Base-by-base conservation (phyloP, 768 basidiomycete species). In the Rhizopogon roseolus region DNA sequence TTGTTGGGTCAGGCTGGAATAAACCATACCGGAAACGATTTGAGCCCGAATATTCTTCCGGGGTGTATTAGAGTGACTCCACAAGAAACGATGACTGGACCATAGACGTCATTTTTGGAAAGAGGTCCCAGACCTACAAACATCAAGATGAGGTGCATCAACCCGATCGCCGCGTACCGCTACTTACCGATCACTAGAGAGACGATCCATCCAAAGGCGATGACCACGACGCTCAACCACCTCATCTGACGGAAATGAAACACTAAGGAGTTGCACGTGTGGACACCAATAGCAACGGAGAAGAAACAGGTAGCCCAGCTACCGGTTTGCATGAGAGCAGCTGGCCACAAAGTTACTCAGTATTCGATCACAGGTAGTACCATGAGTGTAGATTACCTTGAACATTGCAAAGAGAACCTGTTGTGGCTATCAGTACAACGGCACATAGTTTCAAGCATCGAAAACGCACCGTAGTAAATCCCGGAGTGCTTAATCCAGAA, bases 201-300 rank as follows among this genome's bases (percentile, higher is more conserved):
- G 27, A 72, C 57, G 7, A 66, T 57, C 87, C 88, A 89, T 44
- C 88, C 87, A 41, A 79, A 40, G 13, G 60, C 48, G 19, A 81
- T 76, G 9, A 71, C 65, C 3, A 66, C 64, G 2, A 68, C 63
- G 54, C 76, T 81, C 29, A 81, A 68, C 65, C 81, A 72, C 13
- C 66, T 61, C 7, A 81, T 77, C 55, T 82, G 81, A 36, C 77
- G 77, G 55, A 73, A 72, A 41, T 74, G 76, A 51, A 90, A 69
- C 13, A 85, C 81, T 38, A 90, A 72, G 14, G 86, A 81, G 57
- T 74, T 78, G 72, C 88, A 86, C 0, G 83, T 81, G 65, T 90
- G 88, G 9, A 87, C 60, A 0, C 83, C 82, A 58, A 87, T 84
- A 5, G 76, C 73, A 9, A 78, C 73, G 2, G 80, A 85, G 66